A percentile compares a stretch with the other conserved stretches of the same genome.
Conservation (phyloP, 2,329 filamentous ascomycete species). For the Sclerotiophoma versabilis region DNA sequence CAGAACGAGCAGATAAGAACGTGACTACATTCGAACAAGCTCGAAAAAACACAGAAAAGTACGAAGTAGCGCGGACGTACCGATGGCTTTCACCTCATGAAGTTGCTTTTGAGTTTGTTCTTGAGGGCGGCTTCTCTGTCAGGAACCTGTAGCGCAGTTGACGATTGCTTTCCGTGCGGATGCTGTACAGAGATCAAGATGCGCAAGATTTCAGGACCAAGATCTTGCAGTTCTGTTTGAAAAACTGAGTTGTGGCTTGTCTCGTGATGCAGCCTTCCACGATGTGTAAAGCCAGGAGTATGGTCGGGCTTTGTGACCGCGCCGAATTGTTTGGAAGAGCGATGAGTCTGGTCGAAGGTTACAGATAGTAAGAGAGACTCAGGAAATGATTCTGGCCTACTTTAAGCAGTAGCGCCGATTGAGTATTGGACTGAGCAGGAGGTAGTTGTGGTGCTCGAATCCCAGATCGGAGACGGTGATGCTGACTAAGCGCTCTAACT, state of each 20-base stretch:
- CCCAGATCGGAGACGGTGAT: slow-evolving; percentile 1
- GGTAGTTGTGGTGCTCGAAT: slow-evolving; percentile 11
- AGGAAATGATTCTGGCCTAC: background rate
- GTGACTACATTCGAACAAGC: background rate
- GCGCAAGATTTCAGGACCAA: background rate
- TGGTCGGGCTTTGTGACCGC: background rate
- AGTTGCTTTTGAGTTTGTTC: background rate
- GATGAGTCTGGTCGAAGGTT: background rate
- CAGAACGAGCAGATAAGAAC: no score
- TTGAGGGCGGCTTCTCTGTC: background rate
- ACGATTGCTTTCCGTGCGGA: background rate
- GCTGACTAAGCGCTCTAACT: slow-evolving; percentile 19
- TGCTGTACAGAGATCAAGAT: background rate
- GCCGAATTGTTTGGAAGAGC: background rate
- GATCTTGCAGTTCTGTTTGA: background rate
- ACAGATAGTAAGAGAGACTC: background rate
- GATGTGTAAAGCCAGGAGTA: background rate
- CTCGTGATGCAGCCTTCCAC: slow-evolving; percentile 15
- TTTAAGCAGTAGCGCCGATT: slow-evolving; percentile 7
- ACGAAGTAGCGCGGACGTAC: background rate
- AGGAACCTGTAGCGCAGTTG: background rate
- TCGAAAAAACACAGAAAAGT: background rate
- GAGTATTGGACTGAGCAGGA: slow-evolving; percentile 6
- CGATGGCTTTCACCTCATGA: slow-evolving; percentile 7
- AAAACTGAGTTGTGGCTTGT: background rate